Percentiles rank a stretch among this genome's conserved stretches.
Conservation (phyloP, 441 rosid genomes). For the Euphorbia schlechtendalii region DNA sequence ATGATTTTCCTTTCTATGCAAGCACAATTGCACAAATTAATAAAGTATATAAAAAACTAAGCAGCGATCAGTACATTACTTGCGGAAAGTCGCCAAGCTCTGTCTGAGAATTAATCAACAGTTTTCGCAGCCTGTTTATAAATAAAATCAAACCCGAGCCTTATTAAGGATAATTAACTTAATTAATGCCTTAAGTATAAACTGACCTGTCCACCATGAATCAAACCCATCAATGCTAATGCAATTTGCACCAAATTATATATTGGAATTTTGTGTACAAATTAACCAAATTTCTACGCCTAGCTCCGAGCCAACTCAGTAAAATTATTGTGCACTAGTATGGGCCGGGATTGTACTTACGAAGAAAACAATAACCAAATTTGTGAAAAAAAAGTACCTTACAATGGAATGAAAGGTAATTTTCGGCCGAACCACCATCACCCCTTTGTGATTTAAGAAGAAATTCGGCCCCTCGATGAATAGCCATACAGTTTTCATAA, state of each 20-base stretch:
- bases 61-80: too few species aligned
- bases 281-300: too few species aligned
- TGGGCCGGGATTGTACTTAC: too few species aligned
- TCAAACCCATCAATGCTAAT: conserved; percentile 58
- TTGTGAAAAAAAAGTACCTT: neutral
- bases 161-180: too few species aligned
- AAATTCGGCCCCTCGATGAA: conserved; percentile 35
- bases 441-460: conserved; percentile 30
- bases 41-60: too few species aligned
- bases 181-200: neutral
- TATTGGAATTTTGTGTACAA: too few species aligned
- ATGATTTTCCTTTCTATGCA: too few species aligned
- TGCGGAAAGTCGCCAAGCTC: conserved; percentile 48
- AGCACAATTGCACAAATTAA: too few species aligned
- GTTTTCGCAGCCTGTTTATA: conserved; percentile 28
- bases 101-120: conserved; percentile 43
- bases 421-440: conserved; percentile 60
- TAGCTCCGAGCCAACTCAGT: too few species aligned
- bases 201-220: conserved; percentile 49
- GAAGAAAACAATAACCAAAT: too few species aligned
- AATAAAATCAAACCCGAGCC: too few species aligned
- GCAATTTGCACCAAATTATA: conserved; percentile 53
- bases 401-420: conserved; percentile 34
- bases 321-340: too few species aligned
- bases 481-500: conserved; percentile 17